These are phyloP conservation scores for Crithidia acanthocephali DNA, from an alignment of 208 protist species.

Conservation along the genomic window DNA sequence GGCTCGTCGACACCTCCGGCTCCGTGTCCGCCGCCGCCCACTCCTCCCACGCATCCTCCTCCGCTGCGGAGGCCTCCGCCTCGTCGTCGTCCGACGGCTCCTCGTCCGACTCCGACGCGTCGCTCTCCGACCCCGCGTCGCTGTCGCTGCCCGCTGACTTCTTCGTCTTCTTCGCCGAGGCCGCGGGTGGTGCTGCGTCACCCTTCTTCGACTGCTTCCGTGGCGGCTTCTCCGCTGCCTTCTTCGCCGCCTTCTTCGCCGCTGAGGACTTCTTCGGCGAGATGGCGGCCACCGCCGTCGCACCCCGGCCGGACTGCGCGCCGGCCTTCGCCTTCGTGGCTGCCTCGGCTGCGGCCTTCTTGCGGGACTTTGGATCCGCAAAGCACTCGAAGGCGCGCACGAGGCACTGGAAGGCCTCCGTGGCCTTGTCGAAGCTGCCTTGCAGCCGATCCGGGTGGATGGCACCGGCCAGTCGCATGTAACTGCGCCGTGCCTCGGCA, in stretches of 20 bases:
- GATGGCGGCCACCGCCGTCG: neutral
- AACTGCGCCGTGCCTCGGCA: conserved; percentile 72
- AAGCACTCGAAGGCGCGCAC: conserved; percentile 85
- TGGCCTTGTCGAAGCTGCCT: conserved; percentile 59
- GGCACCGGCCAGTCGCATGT: conserved; percentile 77
- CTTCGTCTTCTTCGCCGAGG: conserved; percentile 10
- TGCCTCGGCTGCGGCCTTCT: conserved; percentile 30
- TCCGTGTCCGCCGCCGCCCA: conserved; percentile 33
- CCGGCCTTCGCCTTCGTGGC: conserved; percentile 5
- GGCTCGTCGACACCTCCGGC: conserved; percentile 73
- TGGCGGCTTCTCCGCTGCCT: conserved; percentile 12
- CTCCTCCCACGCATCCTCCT: conserved; percentile 33
- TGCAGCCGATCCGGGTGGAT: conserved; percentile 89
- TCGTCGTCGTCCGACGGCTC: conserved; percentile 36
- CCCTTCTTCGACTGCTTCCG: conserved; percentile 19
- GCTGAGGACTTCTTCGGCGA: neutral
- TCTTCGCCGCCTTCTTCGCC: conserved; percentile 27
- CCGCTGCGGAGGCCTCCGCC: conserved; percentile 25
- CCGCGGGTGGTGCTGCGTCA: too few species aligned
- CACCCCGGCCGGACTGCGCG: too few species aligned
- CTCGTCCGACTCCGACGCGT: conserved; percentile 26
- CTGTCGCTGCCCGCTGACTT: neutral
- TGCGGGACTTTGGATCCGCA: conserved; percentile 65
- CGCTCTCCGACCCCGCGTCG: conserved; percentile 17
- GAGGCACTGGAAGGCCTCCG: conserved; percentile 84